Base-by-base conservation (phyloP, 78 protist species). In the Chrysochromulina parva region DNA sequence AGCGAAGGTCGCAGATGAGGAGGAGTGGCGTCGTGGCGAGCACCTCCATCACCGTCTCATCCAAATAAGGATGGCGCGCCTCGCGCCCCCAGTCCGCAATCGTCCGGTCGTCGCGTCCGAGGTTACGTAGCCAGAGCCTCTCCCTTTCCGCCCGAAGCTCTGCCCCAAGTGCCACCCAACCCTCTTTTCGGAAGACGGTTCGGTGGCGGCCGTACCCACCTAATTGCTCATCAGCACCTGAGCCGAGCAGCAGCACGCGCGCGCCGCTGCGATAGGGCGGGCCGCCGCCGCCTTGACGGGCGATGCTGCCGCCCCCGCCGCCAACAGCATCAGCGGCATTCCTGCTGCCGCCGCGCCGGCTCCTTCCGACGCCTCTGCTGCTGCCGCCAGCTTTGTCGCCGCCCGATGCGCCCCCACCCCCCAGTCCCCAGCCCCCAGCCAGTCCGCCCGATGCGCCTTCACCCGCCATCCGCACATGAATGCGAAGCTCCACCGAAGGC, bases 171-270 rank as follows among this genome's bases (percentile, higher is more conserved):
- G 58, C 91, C 66, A 3, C 85, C 81, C 47, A 53, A 20, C 90
- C 90, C 20, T 13, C 60, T 52, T 10, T 7, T 22, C 10, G 11
- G 73, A 26, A 28, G 28, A 16, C 60, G 24, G 85, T 38, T 47
- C 91, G 62, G 85, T 88, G 80, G n/a, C 91, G 62, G 52, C 84
- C 78, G 58, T 71, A 88, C 24, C 91, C 91, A 20, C 73, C 98
- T 6, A 96, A 62, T 88, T 93, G 97, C 90, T 97, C 99, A 78
- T 97, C 99, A 13, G 99, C 98, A 5, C 99, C 99, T 88, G 93
- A 62, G 28, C 98, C 98, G 53, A 92, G 66, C n/a, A 97, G 76
- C 28, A 97, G 92, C 57, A 95, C 96, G 50, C 93, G 92, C 54
- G 96, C 90, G 22, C 88, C 55, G 48, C 87, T 59, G 13, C 28